phyloP scores from a whole-genome alignment of 1,139 yeast genomes.

The Yamadazyma mexicana region DNA sequence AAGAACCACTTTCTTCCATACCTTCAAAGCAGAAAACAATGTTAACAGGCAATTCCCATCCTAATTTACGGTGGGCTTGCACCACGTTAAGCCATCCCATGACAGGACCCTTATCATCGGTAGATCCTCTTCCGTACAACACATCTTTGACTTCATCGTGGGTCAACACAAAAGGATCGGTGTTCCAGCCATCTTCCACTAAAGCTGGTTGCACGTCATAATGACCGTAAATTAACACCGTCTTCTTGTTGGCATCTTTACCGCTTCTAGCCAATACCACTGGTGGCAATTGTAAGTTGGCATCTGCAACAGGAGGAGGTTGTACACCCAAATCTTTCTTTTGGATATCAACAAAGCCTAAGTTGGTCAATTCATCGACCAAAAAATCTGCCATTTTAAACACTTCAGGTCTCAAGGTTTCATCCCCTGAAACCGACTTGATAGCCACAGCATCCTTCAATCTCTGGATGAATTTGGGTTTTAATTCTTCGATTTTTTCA shows the following conservation, averaged over 20 bases:
- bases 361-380: slow-evolving; percentile 58
- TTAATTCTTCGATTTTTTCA: slow-evolving; percentile 65
- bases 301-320: slow-evolving; percentile 76
- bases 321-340: slow-evolving; percentile 82
- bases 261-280: slow-evolving; percentile 89
- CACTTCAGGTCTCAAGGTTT: slow-evolving; percentile 80
- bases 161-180: slow-evolving; percentile 82
- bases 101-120: slow-evolving; percentile 98
- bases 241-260: slow-evolving; percentile 74
- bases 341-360: slow-evolving; percentile 83
- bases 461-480: slow-evolving; percentile 67
- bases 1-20: slow-evolving; percentile 97
- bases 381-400: slow-evolving; percentile 84
- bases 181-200: slow-evolving; percentile 89
- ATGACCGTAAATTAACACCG: slow-evolving; percentile 90
- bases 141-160: slow-evolving; percentile 58
- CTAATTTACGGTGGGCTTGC: slow-evolving; percentile 85
- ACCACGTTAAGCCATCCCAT: slow-evolving; percentile 94
- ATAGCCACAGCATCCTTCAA: slow-evolving; percentile 83
- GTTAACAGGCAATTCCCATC: slow-evolving; percentile 90
- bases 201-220: slow-evolving; percentile 98
- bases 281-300: slow-evolving; percentile 80
- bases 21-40: slow-evolving; percentile 94
- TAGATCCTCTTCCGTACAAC: slow-evolving; percentile 89
- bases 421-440: slow-evolving; percentile 94